Evolutionary conservation across 805 yeast genomes (phyloP).

Genomic region (Teunomyces aglyptinius): DNA sequence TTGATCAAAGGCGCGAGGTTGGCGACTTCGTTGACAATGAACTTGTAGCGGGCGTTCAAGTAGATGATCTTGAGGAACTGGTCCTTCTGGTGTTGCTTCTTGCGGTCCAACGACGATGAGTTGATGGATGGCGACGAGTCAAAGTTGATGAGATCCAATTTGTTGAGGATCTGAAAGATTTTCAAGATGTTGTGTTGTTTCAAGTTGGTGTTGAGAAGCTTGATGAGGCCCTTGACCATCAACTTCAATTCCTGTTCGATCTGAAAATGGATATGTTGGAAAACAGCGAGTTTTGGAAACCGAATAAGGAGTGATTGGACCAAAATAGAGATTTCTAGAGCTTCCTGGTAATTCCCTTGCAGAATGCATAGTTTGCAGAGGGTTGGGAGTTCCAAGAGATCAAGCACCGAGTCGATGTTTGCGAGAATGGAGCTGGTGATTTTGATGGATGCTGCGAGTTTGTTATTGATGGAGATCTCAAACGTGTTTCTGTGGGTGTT

Average conservation of each 20-base stretch:
- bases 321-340: conserved; percentile 78
- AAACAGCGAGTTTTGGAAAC: conserved; percentile 58
- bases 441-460: conserved; percentile 18
- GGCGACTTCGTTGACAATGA: conserved; percentile 60
- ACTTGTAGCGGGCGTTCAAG: conserved; percentile 65
- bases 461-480: conserved; percentile 21
- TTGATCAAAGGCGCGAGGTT: conserved; percentile 55
- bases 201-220: conserved; percentile 68
- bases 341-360: conserved; percentile 85
- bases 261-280: conserved; percentile 48
- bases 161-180: conserved; percentile 69
- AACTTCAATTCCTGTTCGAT: conserved; percentile 55
- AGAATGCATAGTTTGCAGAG: conserved; percentile 78
- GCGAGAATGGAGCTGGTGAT: conserved; percentile 42
- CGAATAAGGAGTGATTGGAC: conserved; percentile 66
- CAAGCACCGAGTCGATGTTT: conserved; percentile 70
- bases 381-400: conserved; percentile 80
- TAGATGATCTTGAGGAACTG: conserved; percentile 50
- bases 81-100: conserved; percentile 12
- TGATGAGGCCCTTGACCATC: conserved; percentile 71
- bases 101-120: conserved; percentile 1
- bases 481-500: conserved; percentile 18
- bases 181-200: conserved; percentile 79
- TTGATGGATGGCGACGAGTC: conserved; percentile 3
- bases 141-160: conserved; percentile 36